Percentiles rank a stretch among this genome's conserved stretches.
Evolutionary conservation across 106 monocot genomes (phyloP).

Genomic region (Dendrobium chrysotoxum): DNA sequence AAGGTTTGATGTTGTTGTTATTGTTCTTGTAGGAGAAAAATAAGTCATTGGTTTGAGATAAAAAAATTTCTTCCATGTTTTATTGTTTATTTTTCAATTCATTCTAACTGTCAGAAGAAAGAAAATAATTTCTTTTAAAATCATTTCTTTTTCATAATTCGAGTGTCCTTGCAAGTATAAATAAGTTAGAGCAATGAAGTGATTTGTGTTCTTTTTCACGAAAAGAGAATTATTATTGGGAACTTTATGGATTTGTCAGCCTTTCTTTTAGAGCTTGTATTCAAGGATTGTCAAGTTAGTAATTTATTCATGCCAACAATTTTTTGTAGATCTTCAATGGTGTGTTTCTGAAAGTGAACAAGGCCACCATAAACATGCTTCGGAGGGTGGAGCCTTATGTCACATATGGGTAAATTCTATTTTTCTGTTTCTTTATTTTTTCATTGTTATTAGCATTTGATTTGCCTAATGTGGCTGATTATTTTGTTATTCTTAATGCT

Average conservation of each 20-base stretch:
- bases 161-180: background rate
- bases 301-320: background rate
- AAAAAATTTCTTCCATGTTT: too few species aligned
- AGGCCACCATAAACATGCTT: constrained; percentile 24
- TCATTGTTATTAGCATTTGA: too few species aligned
- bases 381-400: constrained; percentile 28
- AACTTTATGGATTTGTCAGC: too few species aligned
- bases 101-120: too few species aligned
- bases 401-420: constrained; percentile 14
- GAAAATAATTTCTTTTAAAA: too few species aligned
- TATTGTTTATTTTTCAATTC: too few species aligned
- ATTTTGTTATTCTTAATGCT: background rate
- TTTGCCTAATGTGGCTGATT: background rate
- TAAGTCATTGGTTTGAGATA: too few species aligned
- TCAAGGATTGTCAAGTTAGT: background rate
- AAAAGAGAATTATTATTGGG: too few species aligned
- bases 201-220: too few species aligned
- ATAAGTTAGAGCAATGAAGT: background rate
- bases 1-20: too few species aligned
- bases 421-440: background rate
- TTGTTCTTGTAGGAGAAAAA: too few species aligned
- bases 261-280: background rate
- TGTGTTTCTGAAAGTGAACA: constrained; percentile 22
- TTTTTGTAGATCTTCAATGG: constrained; percentile 18
- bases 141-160: background rate